phyloP scores from a whole-genome alignment of 495 filamentous ascomycete genomes.

The Hyaloscypha bicolor region DNA sequence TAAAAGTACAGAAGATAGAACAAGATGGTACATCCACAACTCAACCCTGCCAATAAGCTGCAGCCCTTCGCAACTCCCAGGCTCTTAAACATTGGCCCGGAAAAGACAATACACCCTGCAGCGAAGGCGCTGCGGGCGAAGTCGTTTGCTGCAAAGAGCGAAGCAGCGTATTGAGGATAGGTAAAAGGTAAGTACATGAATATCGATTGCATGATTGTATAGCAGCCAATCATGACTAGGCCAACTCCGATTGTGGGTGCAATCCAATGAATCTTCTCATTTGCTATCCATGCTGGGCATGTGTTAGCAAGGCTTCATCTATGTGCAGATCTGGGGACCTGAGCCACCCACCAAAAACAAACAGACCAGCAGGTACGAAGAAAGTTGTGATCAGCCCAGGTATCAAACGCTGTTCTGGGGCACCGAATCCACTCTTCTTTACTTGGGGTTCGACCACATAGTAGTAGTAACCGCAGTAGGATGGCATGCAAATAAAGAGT shows the following conservation, averaged over 20 bases:
- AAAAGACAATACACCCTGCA: constrained; percentile 52
- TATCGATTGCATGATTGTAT: constrained; percentile 67
- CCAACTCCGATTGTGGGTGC: constrained; percentile 48
- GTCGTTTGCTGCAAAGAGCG: constrained; percentile 58
- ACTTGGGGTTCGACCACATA: constrained; percentile 45
- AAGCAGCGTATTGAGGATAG: constrained; percentile 53
- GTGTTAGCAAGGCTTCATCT: background rate
- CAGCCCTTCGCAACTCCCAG: constrained; percentile 53
- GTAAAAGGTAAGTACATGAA: constrained; percentile 64
- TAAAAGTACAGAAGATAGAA: constrained; percentile 11
- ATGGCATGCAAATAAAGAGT: constrained; percentile 52
- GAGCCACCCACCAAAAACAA: constrained; percentile 53
- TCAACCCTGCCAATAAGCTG: constrained; percentile 49
- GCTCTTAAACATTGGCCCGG: constrained; percentile 29
- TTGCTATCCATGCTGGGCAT: constrained; percentile 49
- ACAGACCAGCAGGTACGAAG: constrained; percentile 54
- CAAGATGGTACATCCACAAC: constrained; percentile 8
- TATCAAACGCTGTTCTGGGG: constrained; percentile 53
- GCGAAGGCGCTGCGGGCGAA: constrained; percentile 49
- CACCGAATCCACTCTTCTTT: constrained; percentile 41
- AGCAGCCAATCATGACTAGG: constrained; percentile 51
- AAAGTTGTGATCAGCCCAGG: constrained; percentile 53
- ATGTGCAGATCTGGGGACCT: background rate
- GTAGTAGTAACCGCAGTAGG: constrained; percentile 45
- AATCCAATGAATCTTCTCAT: constrained; percentile 52